Evolutionary conservation across 1,284 basidiomycete species (phyloP).

Genomic region (Austroboletus niveus): DNA sequence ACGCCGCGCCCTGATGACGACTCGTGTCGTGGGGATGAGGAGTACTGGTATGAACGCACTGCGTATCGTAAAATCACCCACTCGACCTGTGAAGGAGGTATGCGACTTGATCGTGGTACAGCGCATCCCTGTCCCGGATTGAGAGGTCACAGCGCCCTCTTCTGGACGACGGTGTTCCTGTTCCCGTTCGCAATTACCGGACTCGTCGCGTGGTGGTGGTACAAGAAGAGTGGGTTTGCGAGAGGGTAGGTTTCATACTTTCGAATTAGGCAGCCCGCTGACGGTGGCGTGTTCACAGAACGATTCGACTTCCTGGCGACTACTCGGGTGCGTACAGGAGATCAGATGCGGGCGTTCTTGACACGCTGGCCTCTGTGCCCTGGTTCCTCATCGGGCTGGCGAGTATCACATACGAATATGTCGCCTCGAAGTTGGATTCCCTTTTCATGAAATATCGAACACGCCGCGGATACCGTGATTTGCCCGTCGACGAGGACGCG

Average conservation of each 20-base stretch:
- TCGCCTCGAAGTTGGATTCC: constrained; percentile 46
- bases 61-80: constrained; percentile 86
- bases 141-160: constrained; percentile 65
- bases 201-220: constrained; percentile 78
- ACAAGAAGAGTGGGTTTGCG: constrained; percentile 62
- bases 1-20: constrained; percentile 57
- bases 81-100: constrained; percentile 79
- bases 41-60: constrained; percentile 90
- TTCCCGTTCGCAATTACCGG: constrained; percentile 75
- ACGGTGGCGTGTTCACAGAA: constrained; percentile 40
- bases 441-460: constrained; percentile 43
- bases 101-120: constrained; percentile 68
- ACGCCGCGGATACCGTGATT: constrained; percentile 73
- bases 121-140: constrained; percentile 80
- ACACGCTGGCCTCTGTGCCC: constrained; percentile 79
- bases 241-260: constrained; percentile 56
- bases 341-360: constrained; percentile 50
- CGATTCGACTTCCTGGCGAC: constrained; percentile 69
- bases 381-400: constrained; percentile 82
- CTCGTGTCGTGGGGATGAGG: constrained; percentile 60
- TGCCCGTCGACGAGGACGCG: constrained; percentile 88
- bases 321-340: constrained; percentile 36
- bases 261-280: constrained; percentile 1
- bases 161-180: constrained; percentile 79
- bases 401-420: constrained; percentile 71